Conservation (phyloP, 768 basidiomycete species). For the Xerocomus brunneocitrinus region DNA sequence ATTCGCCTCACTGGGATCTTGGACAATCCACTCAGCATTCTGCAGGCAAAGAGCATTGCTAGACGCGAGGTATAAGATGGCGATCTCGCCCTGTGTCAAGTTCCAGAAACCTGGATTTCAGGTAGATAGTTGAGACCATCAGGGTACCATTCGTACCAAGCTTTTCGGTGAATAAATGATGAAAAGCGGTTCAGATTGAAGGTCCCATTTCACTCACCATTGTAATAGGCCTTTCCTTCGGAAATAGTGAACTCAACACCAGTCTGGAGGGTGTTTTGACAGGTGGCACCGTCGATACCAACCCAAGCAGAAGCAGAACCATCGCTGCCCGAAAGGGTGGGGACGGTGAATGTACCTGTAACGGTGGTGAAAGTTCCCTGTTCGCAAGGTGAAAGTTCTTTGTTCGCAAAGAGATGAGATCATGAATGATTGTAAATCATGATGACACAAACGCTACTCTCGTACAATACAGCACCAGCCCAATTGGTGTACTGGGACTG, state of each 20-base stretch:
- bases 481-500: conserved; percentile 16
- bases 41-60: conserved; percentile 11
- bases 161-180: conserved; percentile 3
- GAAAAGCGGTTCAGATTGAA: background rate
- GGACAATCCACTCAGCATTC: conserved; percentile 24
- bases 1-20: conserved; percentile 8
- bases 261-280: conserved; percentile 12
- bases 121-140: background rate
- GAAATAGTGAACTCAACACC: conserved; percentile 13
- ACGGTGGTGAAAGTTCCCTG: conserved; percentile 20
- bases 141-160: conserved; percentile 24
- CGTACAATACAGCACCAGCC: conserved; percentile 15
- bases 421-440: background rate
- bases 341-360: conserved; percentile 19
- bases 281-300: conserved; percentile 6
- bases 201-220: conserved; percentile 3
- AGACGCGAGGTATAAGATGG: conserved; percentile 7
- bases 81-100: conserved; percentile 9
- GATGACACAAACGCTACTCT: conserved; percentile 7
- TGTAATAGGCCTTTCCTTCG: background rate
- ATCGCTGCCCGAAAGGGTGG: conserved; percentile 8
- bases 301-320: conserved; percentile 21
- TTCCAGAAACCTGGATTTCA: conserved; percentile 13
- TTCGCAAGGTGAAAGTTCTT: conserved; percentile 16
- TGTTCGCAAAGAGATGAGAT: conserved; percentile 6